A percentile compares a stretch with the other conserved stretches of the same genome.
Conservation (phyloP, 2,329 filamentous ascomycete genomes). For the Ilyonectria sp. region DNA sequence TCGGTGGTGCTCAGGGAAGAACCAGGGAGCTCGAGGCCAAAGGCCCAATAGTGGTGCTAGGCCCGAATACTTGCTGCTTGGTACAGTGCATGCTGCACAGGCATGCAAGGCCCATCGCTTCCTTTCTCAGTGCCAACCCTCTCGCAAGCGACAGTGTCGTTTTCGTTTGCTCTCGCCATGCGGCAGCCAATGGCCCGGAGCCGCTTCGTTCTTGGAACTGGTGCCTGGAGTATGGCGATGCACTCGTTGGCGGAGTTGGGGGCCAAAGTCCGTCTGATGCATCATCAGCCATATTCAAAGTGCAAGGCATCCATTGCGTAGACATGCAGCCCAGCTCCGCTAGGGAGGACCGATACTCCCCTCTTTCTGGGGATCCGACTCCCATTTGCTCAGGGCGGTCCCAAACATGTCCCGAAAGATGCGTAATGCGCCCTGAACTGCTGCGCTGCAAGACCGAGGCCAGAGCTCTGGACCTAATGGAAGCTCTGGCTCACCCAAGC, state of each 20-base stretch:
- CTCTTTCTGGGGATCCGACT: neutral
- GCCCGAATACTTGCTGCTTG: constrained; percentile 19
- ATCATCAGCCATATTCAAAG: constrained; percentile 11
- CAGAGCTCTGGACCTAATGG: constrained; percentile 21
- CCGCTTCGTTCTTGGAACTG: constrained; percentile 10
- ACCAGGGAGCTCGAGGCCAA: neutral
- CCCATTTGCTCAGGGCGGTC: constrained; percentile 19
- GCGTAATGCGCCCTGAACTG: constrained; percentile 19
- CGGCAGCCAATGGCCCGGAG: constrained; percentile 18
- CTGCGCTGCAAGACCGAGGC: constrained; percentile 14
- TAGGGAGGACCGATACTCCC: constrained; percentile 8
- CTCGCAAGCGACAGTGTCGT: constrained; percentile 22
- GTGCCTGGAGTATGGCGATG: constrained; percentile 28
- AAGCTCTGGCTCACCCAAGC: constrained; percentile 21
- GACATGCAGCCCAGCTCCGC: constrained; percentile 20
- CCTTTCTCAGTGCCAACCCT: constrained; percentile 16
- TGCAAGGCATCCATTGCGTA: constrained; percentile 3
- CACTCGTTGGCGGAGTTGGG: constrained; percentile 25
- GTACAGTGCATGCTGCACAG: constrained; percentile 26
- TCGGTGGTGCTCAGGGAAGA: neutral
- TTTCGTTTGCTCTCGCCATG: constrained; percentile 11
- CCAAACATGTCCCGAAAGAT: constrained; percentile 17
- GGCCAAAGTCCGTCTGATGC: constrained; percentile 18
- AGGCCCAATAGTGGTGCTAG: constrained; percentile 12
- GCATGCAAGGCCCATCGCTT: constrained; percentile 31